Conservation (phyloP, 2,329 filamentous ascomycete species). For the Aspergillus bombycis region DNA sequence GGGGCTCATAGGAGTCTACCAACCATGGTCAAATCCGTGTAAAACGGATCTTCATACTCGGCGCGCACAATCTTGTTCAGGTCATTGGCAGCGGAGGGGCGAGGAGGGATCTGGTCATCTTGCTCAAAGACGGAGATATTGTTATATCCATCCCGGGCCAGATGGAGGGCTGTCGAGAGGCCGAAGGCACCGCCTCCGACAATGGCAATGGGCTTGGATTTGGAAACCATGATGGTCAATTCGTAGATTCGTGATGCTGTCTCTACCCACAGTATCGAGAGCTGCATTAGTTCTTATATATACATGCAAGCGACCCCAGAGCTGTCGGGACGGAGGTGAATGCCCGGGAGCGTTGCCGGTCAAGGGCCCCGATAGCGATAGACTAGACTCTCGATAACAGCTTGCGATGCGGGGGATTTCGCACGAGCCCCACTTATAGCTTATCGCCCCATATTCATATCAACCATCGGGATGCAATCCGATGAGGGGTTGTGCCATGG, state of each 20-base stretch:
- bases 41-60: conserved; percentile 62
- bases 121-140: conserved; percentile 55
- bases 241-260: neutral
- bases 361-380: neutral
- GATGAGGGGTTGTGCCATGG: neutral
- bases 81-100: conserved; percentile 60
- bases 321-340: neutral
- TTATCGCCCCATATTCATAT: neutral
- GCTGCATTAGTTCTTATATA: neutral
- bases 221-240: neutral
- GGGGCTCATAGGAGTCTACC: conserved; percentile 15
- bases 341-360: neutral
- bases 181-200: conserved; percentile 43
- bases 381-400: neutral
- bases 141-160: conserved; percentile 48
- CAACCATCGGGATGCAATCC: neutral
- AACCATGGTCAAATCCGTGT: conserved; percentile 58
- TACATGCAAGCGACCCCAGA: neutral
- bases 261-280: neutral
- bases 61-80: conserved; percentile 65
- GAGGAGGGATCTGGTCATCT: conserved; percentile 50
- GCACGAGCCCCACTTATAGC: neutral
- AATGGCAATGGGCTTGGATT: conserved; percentile 1
- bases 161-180: conserved; percentile 54
- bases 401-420: neutral